Base-by-base conservation (phyloP, 2,329 filamentous ascomycete genomes). In the Fusarium sp. region DNA sequence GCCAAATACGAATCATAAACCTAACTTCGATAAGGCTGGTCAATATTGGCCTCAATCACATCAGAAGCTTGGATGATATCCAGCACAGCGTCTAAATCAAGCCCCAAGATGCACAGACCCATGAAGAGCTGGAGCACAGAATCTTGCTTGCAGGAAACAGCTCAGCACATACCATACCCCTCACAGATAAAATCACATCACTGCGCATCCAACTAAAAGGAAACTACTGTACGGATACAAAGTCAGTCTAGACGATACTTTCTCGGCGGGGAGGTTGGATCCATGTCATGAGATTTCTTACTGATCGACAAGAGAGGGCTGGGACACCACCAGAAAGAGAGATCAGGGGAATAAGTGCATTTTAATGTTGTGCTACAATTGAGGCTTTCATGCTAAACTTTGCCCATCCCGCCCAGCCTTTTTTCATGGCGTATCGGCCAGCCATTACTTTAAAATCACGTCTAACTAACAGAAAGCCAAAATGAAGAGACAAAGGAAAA, bases 121-220 rank as follows among this genome's bases (percentile, higher is more conserved):
- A 25, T 37, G 34, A 12, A 37, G 18, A 37, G 34, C 34, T 37
- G 13, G 30, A 11, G 23, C 37, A 61, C 63, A 62, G 30, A 66
- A 54, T 62, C 52, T 67, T 25, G 49, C 50, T 34, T 51, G 53
- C 16, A 52, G 65, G 63, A 70, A 70, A 67, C 58, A 72, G 72
- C 34, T 37, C 62, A 72, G 49, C 58, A 53, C 39, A 44, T 62
- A 62, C 62, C 60, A 58, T 31, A 53, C 64, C 69, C 42, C 48
- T 58, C 56, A 44, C 52, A 61, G 45, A 50, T 30, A 48, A 6
- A 11, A 71, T 74, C 67, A 62, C 71, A 72, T 75, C 69, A 75
- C 71, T 61, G 48, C 52, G 71, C 71, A 70, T 60, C 25, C 19
- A 44, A 50, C 42, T 21, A 54, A 26, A 26, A 58, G 58, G 44